Evolutionary conservation across 208 protist species (phyloP).

Genomic region (Zelonia costaricensis): DNA sequence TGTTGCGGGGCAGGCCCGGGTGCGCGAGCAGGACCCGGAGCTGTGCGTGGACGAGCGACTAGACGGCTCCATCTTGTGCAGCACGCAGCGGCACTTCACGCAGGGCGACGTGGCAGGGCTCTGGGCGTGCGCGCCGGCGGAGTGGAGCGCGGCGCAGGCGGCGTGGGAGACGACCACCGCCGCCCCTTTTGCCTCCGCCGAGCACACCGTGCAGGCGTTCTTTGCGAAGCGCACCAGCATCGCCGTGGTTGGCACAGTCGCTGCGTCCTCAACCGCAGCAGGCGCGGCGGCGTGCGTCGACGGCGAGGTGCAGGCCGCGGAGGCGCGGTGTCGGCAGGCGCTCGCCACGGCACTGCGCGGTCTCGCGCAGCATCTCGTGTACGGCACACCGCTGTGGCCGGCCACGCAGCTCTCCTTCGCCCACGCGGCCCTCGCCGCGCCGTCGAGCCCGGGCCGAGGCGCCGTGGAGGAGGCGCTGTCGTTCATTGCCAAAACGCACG

Average conservation of each 20-base stretch:
- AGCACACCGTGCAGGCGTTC: constrained; percentile 9
- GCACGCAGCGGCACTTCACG: constrained; percentile 32
- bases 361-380: constrained; percentile 53
- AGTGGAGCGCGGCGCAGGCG: constrained; percentile 8
- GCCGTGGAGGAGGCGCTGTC: background rate
- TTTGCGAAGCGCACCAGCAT: constrained; percentile 19
- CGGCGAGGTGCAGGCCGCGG: no score
- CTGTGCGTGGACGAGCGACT: constrained; percentile 17
- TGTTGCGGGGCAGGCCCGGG: constrained; percentile 33
- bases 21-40: constrained; percentile 67
- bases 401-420: constrained; percentile 59
- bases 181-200: background rate
- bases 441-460: background rate
- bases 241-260: no score
- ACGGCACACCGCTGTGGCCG: constrained; percentile 49
- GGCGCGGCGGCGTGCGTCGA: no score
- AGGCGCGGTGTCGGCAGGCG: constrained; percentile 12
- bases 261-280: no score
- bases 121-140: constrained; percentile 24
- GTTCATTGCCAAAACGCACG: background rate
- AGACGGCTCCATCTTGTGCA: constrained; percentile 28
- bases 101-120: constrained; percentile 59
- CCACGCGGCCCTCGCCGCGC: background rate
- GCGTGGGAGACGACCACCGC: constrained; percentile 4
- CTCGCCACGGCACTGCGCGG: constrained; percentile 30